Evolutionary conservation across 75 land plant species (phyloP).

Genomic region (Azolla pinnata): DNA sequence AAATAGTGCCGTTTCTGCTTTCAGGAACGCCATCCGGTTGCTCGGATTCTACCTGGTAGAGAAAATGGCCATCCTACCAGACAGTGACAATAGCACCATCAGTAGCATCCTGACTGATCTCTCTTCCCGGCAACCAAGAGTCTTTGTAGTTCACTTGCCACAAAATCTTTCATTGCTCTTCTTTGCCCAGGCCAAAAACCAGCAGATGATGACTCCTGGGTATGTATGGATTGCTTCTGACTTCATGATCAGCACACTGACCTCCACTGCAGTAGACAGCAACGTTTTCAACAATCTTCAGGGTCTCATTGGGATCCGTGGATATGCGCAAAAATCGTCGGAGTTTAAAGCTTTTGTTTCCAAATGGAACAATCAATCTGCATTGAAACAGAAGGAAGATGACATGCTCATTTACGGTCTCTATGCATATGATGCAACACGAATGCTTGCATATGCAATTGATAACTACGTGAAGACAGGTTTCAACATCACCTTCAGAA

Average conservation of each 20-base stretch:
- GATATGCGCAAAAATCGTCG: conserved; percentile 29
- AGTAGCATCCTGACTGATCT: conserved; percentile 34
- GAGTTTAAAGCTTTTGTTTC: conserved; percentile 31
- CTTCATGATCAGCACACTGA: conserved; percentile 37
- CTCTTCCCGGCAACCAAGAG: conserved; percentile 34
- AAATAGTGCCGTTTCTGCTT: not conserved
- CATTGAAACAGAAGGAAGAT: conserved; percentile 14
- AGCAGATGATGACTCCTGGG: conserved; percentile 52
- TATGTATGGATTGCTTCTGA: conserved; percentile 74
- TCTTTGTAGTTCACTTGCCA: conserved; percentile 43
- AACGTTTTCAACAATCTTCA: conserved; percentile 36
- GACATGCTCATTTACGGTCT: conserved; percentile 36
- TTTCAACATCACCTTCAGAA: conserved; percentile 38
- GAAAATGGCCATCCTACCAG: conserved; percentile 40
- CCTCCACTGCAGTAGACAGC: conserved; percentile 17
- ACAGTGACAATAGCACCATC: conserved; percentile 14
- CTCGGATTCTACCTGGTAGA: conserved; percentile 1
- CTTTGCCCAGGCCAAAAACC: conserved; percentile 37
- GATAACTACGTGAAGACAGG: conserved; percentile 40
- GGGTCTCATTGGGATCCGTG: conserved; percentile 59
- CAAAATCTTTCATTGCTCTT: conserved; percentile 9
- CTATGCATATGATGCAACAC: conserved; percentile 66
- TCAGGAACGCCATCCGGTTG: conserved; percentile 9
- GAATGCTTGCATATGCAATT: conserved; percentile 53
- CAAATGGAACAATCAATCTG: conserved; percentile 33